Evolutionary conservation across 495 filamentous ascomycete genomes (phyloP), one percentile per base, ranked within the genome.

Genomic region (Tuber indicum): DNA sequence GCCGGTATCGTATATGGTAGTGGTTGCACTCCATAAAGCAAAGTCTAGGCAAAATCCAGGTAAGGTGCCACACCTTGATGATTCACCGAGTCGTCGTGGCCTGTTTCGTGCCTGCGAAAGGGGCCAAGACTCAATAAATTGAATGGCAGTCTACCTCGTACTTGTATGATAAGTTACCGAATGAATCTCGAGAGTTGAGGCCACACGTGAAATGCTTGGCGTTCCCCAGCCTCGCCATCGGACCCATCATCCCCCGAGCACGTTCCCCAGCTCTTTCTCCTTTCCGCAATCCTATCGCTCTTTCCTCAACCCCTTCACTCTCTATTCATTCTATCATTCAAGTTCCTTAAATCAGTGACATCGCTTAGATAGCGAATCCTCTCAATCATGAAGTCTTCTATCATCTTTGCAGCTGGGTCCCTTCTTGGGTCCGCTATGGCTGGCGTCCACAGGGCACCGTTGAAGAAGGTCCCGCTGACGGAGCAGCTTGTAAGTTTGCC

Each of bases 391-490:
- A 98, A 96, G 90, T 88, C 89, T 81, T 86, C 91, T 86, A 86
- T 91, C 79, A 84, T 91, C 78, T 83, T 91, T 78, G 88, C 93
- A 82, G 91, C 94, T 87, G 89, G 91, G 81, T 91, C 91, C 90
- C 90, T 97, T 90, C 87, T 96, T 84, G 90, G 92, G 87, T 90
- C 91, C 85, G 91, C 92, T 81, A 88, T 92, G 84, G 94, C 92
- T 77, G 93, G 90, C 83, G 88, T 96, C 66, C 93, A 97, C 88
- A 95, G 92, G 88, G 89, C 97, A 88, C 96, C 96, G 88, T 91
- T 99, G 81, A 92, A 97, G 89, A 99, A 99, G 90, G 87, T 98
- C 74, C 93, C 96, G 77, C 88, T 98, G 58, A 88, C 91, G 39
- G 93, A 98, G 85, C 95, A 98, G 86, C 89, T 99, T 82, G 94